Evolutionary conservation across 2,329 filamentous ascomycete genomes (phyloP).

Genomic region (Sporothrix curviconia): DNA sequence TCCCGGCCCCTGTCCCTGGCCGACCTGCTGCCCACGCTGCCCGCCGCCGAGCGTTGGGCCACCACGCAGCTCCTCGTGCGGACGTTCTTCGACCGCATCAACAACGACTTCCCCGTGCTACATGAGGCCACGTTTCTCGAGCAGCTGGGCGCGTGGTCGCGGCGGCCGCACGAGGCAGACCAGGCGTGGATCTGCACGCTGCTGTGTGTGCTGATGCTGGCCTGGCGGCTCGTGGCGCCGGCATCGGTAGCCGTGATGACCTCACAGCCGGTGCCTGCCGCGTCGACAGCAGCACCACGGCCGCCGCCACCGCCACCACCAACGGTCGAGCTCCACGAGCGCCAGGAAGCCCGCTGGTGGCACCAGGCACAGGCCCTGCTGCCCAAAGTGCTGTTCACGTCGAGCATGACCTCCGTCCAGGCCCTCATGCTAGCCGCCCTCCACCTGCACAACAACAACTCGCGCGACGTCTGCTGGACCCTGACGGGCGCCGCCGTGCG

Average conservation of each 20-base stretch:
- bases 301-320: not conserved
- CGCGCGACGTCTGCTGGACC: constrained; percentile 35
- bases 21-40: not conserved
- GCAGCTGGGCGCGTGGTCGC: constrained; percentile 31
- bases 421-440: constrained; percentile 34
- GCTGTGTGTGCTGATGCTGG: constrained; percentile 35
- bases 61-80: constrained; percentile 1
- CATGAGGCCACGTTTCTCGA: constrained; percentile 37
- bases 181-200: constrained; percentile 36
- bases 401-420: constrained; percentile 34
- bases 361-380: constrained; percentile 32
- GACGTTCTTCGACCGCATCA: constrained; percentile 36
- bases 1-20: not conserved
- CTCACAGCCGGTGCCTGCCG: not conserved
- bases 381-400: constrained; percentile 36
- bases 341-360: constrained; percentile 35
- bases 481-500: constrained; percentile 36
- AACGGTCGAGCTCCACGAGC: constrained; percentile 20
- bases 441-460: constrained; percentile 38
- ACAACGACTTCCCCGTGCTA: constrained; percentile 37
- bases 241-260: not conserved
- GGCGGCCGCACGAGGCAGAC: constrained; percentile 24
- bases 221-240: constrained; percentile 23
- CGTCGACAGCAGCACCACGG: not conserved
- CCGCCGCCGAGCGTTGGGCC: not conserved